Evolutionary conservation across 2,329 filamentous ascomycete genomes (phyloP).

Genomic region (Trichoderma asperellum): DNA sequence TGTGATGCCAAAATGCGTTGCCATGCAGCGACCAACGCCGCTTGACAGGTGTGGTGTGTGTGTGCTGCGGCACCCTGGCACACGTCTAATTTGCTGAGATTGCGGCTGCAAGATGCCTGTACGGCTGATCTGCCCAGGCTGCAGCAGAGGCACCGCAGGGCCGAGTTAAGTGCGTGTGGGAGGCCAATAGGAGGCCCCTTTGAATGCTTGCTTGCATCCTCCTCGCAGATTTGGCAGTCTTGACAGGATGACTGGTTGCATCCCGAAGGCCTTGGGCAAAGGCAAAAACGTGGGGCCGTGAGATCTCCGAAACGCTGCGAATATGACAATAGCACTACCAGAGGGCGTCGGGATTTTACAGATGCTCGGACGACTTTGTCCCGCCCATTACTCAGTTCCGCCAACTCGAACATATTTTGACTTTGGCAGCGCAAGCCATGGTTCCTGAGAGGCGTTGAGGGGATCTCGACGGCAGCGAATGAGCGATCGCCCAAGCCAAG

Average conservation of each 20-base stretch:
- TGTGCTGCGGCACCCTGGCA: background rate
- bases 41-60: background rate
- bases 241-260: slow-evolving; percentile 2
- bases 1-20: background rate
- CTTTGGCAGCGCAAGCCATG: slow-evolving; percentile 21
- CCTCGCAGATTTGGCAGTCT: background rate
- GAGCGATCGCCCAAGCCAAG: slow-evolving; percentile 8
- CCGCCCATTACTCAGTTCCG: background rate
- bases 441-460: slow-evolving; percentile 24
- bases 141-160: slow-evolving; percentile 15
- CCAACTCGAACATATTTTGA: slow-evolving; percentile 12
- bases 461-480: slow-evolving; percentile 8
- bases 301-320: background rate
- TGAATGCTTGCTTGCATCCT: background rate
- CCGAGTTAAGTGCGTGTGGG: background rate
- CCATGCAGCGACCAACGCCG: slow-evolving; percentile 4
- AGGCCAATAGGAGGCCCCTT: too few species aligned
- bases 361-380: background rate
- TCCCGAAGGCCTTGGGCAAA: slow-evolving; percentile 4
- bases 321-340: background rate
- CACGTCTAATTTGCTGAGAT: slow-evolving; percentile 22
- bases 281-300: slow-evolving; percentile 22
- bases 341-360: slow-evolving; percentile 4
- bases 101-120: slow-evolving; percentile 22
- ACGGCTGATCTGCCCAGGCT: slow-evolving; percentile 25